Evolutionary conservation across 2,329 filamentous ascomycete species (phyloP), one percentile per base, ranked within the genome.

Genomic region (Phaeophleospora eucalypticola): DNA sequence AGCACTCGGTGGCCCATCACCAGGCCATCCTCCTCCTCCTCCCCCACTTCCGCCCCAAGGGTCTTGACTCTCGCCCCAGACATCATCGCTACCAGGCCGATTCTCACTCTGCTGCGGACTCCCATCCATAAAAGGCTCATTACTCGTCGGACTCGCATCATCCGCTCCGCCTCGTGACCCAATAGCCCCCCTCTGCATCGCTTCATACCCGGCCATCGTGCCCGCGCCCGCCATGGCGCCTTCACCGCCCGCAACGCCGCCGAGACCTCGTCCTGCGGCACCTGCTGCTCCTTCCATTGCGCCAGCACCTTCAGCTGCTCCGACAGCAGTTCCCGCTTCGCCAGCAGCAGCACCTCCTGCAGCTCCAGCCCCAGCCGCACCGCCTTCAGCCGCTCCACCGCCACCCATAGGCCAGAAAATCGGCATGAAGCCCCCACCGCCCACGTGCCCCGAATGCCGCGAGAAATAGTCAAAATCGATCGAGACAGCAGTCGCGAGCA

Each of bases 401-500:
- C 53, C 59, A 9, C 60, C 60, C 65, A 66, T 65, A 1, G 73
- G 72, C 48, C 78, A 68, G 66, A 72, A 76, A 41, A 81, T 58
- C 0, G 80, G 80, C 60, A 82, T 71, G 33, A 74, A 71, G 1
- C 75, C 69, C 14, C 73, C 65, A 14, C 67, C 60, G 14, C 49
- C 66, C 8, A 71, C 71, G 2, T 67, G 61, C 15, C 68, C 63
- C 43, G 77, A 80, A 52, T 83, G 78, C 2, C 80, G 71, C 48
- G 79, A 83, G 66, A 84, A 84, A 64, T 84, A 84, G 60, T 84
- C 81, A 49, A 83, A 84, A 58, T 84, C 81, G 38, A 84, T 74
- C 46, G 72, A 80, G 10, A 84, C 80, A 4, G 81, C 81, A 0
- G 81, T 82, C 8, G 81, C 80, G 7, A 84, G 71, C 80, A 84